Base-by-base conservation (phyloP, 2,329 filamentous ascomycete genomes). In the Sporothrix protearum region DNA sequence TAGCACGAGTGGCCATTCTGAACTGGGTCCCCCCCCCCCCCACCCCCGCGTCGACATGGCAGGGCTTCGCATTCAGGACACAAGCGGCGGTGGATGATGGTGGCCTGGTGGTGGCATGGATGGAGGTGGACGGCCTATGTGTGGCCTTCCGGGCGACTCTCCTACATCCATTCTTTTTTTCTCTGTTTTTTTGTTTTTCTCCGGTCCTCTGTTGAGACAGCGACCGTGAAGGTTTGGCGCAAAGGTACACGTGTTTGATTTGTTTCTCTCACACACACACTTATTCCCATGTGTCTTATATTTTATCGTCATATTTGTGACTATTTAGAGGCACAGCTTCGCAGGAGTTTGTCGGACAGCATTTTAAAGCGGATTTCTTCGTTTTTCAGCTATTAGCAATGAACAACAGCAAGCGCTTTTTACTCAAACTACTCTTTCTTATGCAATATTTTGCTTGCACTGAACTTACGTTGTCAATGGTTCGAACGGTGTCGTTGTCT, bases 181-280 rank as follows among this genome's bases (percentile, higher is more conserved):
- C n/a, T 64, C 45, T 39, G 45, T 47, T 30, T 51, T 47, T 30
- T 30, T 51, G 28, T 30, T 36, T 49, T 51, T 36, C 42, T 45
- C 59, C 59, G 33, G 59, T 64, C 59, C 22, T 64, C 59, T 64
- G 39, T 64, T 45, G 36, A 64, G 19, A 45, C 59, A 64, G 59
- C n/a, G 59, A 16, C 59, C 59, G 59, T 64, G n/a, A 64, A 14
- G 59, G 59, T 64, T 45, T 64, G 59, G 59, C 59, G 59, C 22
- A 64, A n/a, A 8, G 25, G 57, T 33, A 63, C 42, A 63, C 57
- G 36, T 42, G 57, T 14, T 39, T 63, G 57, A 63, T 45, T 64
- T 64, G 14, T 1, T 42, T 63, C 3, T 16, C 36, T 63, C 39
- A 19, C 12, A 47, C 42, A 47, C 30, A 28, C 16, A n/a, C 5